A percentile compares a stretch with the other conserved stretches of the same genome.
Evolutionary conservation across 2,329 filamentous ascomycete genomes (phyloP).

Genomic region (Sarocladium brachiariae): DNA sequence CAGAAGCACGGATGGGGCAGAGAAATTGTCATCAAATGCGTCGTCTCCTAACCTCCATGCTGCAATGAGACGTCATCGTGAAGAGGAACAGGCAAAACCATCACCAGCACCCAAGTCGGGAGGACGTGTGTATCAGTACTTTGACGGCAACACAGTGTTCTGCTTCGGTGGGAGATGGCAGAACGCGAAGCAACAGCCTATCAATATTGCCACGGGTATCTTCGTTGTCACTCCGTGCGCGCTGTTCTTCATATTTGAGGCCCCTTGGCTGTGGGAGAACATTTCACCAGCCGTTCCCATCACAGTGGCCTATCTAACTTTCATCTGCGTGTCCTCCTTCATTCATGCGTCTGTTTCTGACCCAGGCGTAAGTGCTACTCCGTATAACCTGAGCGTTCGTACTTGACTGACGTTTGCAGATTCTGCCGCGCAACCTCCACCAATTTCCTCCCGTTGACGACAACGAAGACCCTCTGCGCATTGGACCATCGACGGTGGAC

Average conservation of each 20-base stretch:
- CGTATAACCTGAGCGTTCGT: neutral
- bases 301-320: slow-evolving; percentile 85
- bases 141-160: slow-evolving; percentile 88
- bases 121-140: slow-evolving; percentile 81
- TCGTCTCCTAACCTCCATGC: slow-evolving; percentile 62
- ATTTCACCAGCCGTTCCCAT: slow-evolving; percentile 85
- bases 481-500: slow-evolving; percentile 82
- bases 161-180: slow-evolving; percentile 79
- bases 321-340: slow-evolving; percentile 87
- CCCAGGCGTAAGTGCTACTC: slow-evolving; percentile 65
- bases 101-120: slow-evolving; percentile 32
- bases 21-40: slow-evolving; percentile 75
- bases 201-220: slow-evolving; percentile 81
- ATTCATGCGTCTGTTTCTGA: slow-evolving; percentile 87
- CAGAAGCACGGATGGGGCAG: slow-evolving; percentile 59
- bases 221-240: slow-evolving; percentile 71
- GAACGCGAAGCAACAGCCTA: slow-evolving; percentile 78
- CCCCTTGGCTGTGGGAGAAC: slow-evolving; percentile 77
- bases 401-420: slow-evolving; percentile 48
- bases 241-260: slow-evolving; percentile 82
- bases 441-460: slow-evolving; percentile 71
- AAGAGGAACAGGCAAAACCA: neutral
- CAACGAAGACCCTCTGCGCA: slow-evolving; percentile 70
- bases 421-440: slow-evolving; percentile 87
- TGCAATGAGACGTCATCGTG: slow-evolving; percentile 23